These are phyloP conservation scores for Chalaropsis ovoidea DNA, from an alignment of 2,329 filamentous ascomycete species.

Conservation along the genomic window DNA sequence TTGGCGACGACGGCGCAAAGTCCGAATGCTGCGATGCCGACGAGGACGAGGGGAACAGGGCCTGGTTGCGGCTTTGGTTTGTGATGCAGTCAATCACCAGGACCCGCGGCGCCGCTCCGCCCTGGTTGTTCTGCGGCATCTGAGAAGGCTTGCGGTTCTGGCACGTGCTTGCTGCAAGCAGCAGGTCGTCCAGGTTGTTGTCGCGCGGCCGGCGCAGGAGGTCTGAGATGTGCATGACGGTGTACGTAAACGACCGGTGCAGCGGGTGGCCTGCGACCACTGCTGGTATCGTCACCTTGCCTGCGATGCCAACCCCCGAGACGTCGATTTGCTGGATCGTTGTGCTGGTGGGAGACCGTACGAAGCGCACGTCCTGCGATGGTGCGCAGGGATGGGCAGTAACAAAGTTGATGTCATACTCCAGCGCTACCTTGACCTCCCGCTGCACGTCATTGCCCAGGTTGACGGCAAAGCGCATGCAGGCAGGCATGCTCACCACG, in stretches of 20 bases:
- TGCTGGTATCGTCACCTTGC: conserved; percentile 37
- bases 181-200: conserved; percentile 40
- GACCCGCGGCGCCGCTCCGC: conserved; percentile 35
- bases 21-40: conserved; percentile 4
- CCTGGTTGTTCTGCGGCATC: conserved; percentile 29
- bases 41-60: conserved; percentile 26
- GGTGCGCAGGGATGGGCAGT: conserved; percentile 56
- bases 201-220: conserved; percentile 40
- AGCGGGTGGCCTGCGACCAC: conserved; percentile 51
- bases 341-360: conserved; percentile 51
- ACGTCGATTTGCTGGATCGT: conserved; percentile 50
- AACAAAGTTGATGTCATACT: conserved; percentile 53
- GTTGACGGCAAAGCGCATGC: conserved; percentile 33
- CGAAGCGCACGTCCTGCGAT: conserved; percentile 46
- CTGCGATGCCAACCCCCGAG: conserved; percentile 37
- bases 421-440: conserved; percentile 36
- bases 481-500: conserved; percentile 30
- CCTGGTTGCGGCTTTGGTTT: conserved; percentile 38
- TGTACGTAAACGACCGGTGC: conserved; percentile 53
- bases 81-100: conserved; percentile 56
- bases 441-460: conserved; percentile 29
- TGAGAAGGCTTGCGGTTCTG: conserved; percentile 29
- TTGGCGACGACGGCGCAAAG: conserved; percentile 28
- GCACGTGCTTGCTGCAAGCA: conserved; percentile 32
- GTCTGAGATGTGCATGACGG: conserved; percentile 48